Evolutionary conservation across 495 filamentous ascomycete genomes (phyloP).

Genomic region (Penicillium argentinense): DNA sequence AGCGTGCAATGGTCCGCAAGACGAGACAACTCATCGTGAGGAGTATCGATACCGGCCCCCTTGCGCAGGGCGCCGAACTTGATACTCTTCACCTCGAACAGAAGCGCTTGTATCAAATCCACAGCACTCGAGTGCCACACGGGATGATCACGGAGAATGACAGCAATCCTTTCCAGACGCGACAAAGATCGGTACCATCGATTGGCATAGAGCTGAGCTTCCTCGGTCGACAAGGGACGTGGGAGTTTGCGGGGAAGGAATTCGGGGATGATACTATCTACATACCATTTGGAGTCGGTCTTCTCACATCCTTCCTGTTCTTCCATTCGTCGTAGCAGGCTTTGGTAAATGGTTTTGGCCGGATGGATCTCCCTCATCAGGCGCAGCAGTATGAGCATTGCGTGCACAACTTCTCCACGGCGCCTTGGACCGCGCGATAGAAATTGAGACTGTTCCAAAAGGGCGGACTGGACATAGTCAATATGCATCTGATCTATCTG

Average conservation of each 20-base stretch:
- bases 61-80: neutral
- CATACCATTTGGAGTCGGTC: neutral
- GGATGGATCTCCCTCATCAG: neutral
- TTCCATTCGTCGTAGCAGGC: neutral
- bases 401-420: neutral
- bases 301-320: neutral
- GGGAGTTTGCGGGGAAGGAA: neutral
- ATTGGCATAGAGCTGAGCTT: neutral
- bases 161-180: neutral
- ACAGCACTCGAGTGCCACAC: neutral
- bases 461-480: neutral
- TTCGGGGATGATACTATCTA: neutral
- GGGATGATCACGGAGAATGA: neutral
- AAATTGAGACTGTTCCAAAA: neutral
- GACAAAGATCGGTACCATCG: neutral
- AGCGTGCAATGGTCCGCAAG: neutral
- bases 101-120: neutral
- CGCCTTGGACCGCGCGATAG: neutral
- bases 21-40: neutral
- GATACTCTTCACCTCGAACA: neutral
- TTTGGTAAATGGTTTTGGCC: neutral
- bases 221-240: neutral
- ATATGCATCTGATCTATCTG: neutral
- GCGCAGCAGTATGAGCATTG: neutral
- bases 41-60: neutral